These are phyloP conservation scores for Vishniacozyma victoriae DNA, from an alignment of 768 basidiomycete genomes.

Conservation along the genomic window DNA sequence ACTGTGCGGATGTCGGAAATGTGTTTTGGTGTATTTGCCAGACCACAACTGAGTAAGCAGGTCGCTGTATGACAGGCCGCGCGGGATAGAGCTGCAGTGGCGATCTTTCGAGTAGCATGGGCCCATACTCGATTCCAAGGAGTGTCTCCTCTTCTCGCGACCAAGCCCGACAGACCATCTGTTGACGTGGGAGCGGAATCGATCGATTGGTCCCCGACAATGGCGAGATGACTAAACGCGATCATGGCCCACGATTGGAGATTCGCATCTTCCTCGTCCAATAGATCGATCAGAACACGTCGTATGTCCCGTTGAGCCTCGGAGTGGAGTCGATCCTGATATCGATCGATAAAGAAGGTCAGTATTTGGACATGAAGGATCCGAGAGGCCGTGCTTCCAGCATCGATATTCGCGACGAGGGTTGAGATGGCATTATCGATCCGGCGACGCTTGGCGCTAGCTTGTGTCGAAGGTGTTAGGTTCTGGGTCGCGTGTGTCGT, in stretches of 20 bases:
- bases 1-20: slow-evolving; percentile 71
- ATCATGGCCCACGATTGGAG: slow-evolving; percentile 83
- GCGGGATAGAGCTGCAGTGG: slow-evolving; percentile 64
- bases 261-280: slow-evolving; percentile 59
- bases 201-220: too few relatives aligned
- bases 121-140: slow-evolving; percentile 62
- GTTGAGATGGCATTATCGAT: slow-evolving; percentile 22
- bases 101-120: slow-evolving; percentile 68
- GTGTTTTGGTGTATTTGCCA: slow-evolving; percentile 54
- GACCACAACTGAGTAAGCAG: slow-evolving; percentile 52
- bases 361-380: slow-evolving; percentile 61
- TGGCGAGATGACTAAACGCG: too few relatives aligned
- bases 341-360: slow-evolving; percentile 74
- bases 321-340: slow-evolving; percentile 63
- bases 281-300: slow-evolving; percentile 55
- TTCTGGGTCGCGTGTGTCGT: neutral
- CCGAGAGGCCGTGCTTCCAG: slow-evolving; percentile 35
- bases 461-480: neutral
- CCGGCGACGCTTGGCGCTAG: slow-evolving; percentile 28
- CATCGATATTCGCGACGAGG: slow-evolving; percentile 3
- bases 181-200: too few relatives aligned
- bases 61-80: slow-evolving; percentile 70
- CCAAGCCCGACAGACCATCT: too few relatives aligned
- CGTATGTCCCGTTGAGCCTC: slow-evolving; percentile 58
- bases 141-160: too few relatives aligned